Evolutionary conservation across 352 stramenopile species (phyloP).

Genomic region (Phytophthora pinifolia): DNA sequence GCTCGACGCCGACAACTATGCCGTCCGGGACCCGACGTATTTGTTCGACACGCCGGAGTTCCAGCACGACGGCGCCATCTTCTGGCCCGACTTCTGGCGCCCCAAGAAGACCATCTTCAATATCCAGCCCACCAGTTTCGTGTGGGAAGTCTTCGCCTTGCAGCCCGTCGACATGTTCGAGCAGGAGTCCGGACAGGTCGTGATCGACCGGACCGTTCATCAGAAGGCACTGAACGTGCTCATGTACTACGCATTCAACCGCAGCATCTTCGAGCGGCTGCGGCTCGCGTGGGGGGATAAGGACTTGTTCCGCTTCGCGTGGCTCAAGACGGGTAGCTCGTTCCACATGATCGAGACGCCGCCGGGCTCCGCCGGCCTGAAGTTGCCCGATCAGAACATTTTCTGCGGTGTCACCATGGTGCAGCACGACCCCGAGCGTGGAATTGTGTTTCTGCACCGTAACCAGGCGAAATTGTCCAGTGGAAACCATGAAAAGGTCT

Average conservation of each 20-base stretch:
- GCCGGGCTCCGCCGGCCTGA: slow-evolving; percentile 44
- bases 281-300: slow-evolving; percentile 76
- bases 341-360: slow-evolving; percentile 65
- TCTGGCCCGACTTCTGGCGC: slow-evolving; percentile 84
- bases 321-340: slow-evolving; percentile 59
- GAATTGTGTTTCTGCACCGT: slow-evolving; percentile 62
- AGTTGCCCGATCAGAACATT: slow-evolving; percentile 42
- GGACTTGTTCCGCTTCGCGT: slow-evolving; percentile 77
- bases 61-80: slow-evolving; percentile 47
- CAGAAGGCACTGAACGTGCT: slow-evolving; percentile 52
- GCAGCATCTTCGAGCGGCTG: slow-evolving; percentile 43
- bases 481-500: slow-evolving; percentile 39
- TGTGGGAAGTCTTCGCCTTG: slow-evolving; percentile 72
- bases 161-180: slow-evolving; percentile 71
- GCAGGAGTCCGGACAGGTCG: slow-evolving; percentile 75
- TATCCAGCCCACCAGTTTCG: slow-evolving; percentile 57
- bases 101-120: slow-evolving; percentile 76
- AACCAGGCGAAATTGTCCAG: slow-evolving; percentile 60
- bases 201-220: slow-evolving; percentile 57
- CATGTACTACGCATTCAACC: slow-evolving; percentile 64
- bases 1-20: slow-evolving; percentile 79
- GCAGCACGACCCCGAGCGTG: slow-evolving; percentile 51
- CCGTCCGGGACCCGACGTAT: slow-evolving; percentile 60
- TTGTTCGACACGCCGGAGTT: slow-evolving; percentile 63
- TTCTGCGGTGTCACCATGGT: slow-evolving; percentile 79